phyloP scores from a whole-genome alignment of 2,329 filamentous ascomycete species.

The Hymenotorrendiella dingleyae region DNA sequence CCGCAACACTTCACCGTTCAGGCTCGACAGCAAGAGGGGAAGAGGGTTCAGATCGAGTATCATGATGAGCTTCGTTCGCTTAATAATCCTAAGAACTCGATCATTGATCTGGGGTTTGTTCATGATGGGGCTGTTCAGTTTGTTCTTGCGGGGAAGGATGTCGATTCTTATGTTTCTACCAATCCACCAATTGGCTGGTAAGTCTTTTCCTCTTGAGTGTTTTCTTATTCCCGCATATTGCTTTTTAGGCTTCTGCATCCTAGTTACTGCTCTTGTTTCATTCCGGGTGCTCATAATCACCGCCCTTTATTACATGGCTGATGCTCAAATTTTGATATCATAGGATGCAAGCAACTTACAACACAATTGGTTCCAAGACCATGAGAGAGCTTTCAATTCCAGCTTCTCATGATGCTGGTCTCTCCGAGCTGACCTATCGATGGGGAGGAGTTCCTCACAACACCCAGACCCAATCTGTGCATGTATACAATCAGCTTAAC shows the following conservation, averaged over 20 bases:
- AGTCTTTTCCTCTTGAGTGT: too few relatives aligned
- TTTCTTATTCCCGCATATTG: too few relatives aligned
- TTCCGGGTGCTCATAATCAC: too few relatives aligned
- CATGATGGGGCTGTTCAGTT: constrained; percentile 16
- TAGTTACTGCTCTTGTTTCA: too few relatives aligned
- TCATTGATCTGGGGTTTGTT: constrained; percentile 13
- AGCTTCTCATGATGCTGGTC: constrained; percentile 17
- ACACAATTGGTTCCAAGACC: constrained; percentile 13
- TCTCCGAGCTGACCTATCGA: constrained; percentile 10
- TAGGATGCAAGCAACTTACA: constrained; percentile 19
- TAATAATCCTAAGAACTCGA: constrained; percentile 15
- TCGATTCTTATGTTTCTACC: constrained; percentile 11
- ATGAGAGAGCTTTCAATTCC: constrained; percentile 20
- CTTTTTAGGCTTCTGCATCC: too few relatives aligned
- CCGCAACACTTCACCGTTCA: constrained; percentile 16
- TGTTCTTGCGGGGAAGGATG: constrained; percentile 17
- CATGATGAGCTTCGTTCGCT: constrained; percentile 15
- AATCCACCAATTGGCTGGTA: constrained; percentile 18
- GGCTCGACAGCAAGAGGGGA: constrained; percentile 13
- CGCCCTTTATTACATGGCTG: too few relatives aligned
- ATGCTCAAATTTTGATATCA: too few relatives aligned
- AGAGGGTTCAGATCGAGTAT: constrained; percentile 15
- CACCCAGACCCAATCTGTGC: constrained; percentile 14
- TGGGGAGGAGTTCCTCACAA: constrained; percentile 17
- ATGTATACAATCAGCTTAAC: constrained; percentile 15